These are phyloP conservation scores for Litsea cubeba DNA, from an alignment of 164 flowering plant species.

Conservation along the genomic window DNA sequence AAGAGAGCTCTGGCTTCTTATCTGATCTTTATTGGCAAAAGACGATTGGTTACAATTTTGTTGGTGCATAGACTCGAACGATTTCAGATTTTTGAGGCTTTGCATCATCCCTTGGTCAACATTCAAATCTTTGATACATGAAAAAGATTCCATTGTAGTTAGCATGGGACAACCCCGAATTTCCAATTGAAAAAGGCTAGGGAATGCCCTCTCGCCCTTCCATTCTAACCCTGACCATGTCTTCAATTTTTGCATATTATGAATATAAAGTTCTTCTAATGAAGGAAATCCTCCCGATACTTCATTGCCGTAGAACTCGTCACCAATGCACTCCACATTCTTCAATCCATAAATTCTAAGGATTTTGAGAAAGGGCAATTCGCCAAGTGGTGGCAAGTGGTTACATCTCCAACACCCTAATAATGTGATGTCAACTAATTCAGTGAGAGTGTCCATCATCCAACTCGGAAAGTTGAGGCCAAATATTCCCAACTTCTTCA, in stretches of 20 bases:
- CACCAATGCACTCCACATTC: background rate
- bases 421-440: background rate
- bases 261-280: background rate
- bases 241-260: constrained; percentile 2
- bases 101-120: background rate
- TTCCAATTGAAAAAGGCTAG: background rate
- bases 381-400: constrained; percentile 17
- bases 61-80: background rate
- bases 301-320: background rate
- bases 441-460: background rate
- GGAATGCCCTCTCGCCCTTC: background rate
- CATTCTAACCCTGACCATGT: background rate
- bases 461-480: constrained; percentile 19
- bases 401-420: constrained; percentile 11
- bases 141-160: background rate
- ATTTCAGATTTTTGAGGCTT: no score
- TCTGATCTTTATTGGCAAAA: background rate
- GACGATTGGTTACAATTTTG: no score
- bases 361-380: constrained; percentile 14
- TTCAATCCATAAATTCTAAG: background rate
- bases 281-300: background rate
- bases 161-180: background rate
- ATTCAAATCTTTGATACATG: background rate
- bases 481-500: constrained; percentile 10
- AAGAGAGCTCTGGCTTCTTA: background rate